Evolutionary conservation across 2,329 filamentous ascomycete genomes (phyloP).

Genomic region (Pyrenophora seminiperda): DNA sequence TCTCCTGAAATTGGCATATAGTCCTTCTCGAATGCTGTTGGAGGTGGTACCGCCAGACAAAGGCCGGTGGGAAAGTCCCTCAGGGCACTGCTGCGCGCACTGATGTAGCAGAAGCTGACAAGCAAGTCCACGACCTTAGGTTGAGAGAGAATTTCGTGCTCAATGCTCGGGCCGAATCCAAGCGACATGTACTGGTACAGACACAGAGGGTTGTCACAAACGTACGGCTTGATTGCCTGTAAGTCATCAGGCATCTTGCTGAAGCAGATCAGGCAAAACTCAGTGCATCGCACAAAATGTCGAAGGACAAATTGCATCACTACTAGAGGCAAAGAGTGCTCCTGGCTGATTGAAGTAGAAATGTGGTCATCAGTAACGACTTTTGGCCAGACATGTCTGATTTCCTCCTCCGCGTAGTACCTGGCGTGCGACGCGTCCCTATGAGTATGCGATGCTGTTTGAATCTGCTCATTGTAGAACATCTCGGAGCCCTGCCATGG

Average conservation of each 20-base stretch:
- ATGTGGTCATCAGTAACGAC: conserved; percentile 61
- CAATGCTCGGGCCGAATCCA: conserved; percentile 83
- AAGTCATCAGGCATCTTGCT: conserved; percentile 67
- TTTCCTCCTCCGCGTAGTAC: conserved; percentile 46
- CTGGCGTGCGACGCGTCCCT: conserved; percentile 46
- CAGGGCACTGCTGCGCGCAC: conserved; percentile 53
- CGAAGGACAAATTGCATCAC: conserved; percentile 77
- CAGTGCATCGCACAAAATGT: conserved; percentile 78
- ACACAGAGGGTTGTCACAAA: conserved; percentile 77
- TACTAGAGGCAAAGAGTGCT: conserved; percentile 61
- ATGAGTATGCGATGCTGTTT: conserved; percentile 34
- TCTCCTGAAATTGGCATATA: conserved; percentile 7
- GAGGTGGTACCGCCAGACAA: conserved; percentile 57
- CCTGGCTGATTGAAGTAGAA: conserved; percentile 31
- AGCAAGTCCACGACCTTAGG: conserved; percentile 85
- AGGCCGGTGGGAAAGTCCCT: conserved; percentile 64
- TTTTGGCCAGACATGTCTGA: conserved; percentile 48
- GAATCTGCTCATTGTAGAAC: conserved; percentile 57
- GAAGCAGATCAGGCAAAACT: conserved; percentile 88
- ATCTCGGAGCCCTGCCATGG: conserved; percentile 72
- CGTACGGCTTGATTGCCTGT: conserved; percentile 72
- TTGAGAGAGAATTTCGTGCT: conserved; percentile 80
- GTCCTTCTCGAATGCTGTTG: conserved; percentile 22
- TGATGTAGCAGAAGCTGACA: conserved; percentile 77
- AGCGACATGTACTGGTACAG: conserved; percentile 86